Evolutionary conservation across 2,329 filamentous ascomycete species (phyloP).

Genomic region (Sporothrix humicola): DNA sequence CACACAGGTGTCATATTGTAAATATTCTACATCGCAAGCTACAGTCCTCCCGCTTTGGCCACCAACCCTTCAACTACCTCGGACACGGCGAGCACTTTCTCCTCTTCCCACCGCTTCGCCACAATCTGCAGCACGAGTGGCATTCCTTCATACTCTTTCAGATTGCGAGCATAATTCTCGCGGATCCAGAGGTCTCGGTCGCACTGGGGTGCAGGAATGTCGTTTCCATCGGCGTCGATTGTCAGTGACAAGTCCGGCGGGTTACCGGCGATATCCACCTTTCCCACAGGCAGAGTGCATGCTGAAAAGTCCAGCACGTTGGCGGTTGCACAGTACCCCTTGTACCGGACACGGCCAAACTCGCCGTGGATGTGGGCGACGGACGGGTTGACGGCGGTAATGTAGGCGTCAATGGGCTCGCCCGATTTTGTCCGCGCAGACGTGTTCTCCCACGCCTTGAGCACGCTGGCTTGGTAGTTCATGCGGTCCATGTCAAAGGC

Average conservation of each 20-base stretch:
- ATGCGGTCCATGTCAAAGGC: slow-evolving; percentile 1
- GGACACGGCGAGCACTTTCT: neutral
- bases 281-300: slow-evolving; percentile 16
- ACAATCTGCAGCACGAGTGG: neutral
- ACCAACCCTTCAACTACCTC: neutral
- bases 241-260: neutral
- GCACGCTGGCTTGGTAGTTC: neutral
- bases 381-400: slow-evolving; percentile 29
- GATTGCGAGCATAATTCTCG: neutral
- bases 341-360: slow-evolving; percentile 26
- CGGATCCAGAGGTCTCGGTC: slow-evolving; percentile 6
- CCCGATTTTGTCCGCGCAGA: neutral
- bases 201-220: neutral
- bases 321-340: slow-evolving; percentile 26
- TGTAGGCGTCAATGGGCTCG: slow-evolving; percentile 28
- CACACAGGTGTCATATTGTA: too few relatives aligned
- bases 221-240: neutral
- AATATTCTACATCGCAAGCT: neutral
- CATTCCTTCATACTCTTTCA: neutral
- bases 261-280: neutral
- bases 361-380: slow-evolving; percentile 28
- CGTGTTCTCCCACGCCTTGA: neutral
- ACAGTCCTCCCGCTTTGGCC: neutral
- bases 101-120: neutral
- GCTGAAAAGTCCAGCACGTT: slow-evolving; percentile 30